Evolutionary conservation across 2,329 filamentous ascomycete species (phyloP).

Genomic region (Fusarium floridanum): DNA sequence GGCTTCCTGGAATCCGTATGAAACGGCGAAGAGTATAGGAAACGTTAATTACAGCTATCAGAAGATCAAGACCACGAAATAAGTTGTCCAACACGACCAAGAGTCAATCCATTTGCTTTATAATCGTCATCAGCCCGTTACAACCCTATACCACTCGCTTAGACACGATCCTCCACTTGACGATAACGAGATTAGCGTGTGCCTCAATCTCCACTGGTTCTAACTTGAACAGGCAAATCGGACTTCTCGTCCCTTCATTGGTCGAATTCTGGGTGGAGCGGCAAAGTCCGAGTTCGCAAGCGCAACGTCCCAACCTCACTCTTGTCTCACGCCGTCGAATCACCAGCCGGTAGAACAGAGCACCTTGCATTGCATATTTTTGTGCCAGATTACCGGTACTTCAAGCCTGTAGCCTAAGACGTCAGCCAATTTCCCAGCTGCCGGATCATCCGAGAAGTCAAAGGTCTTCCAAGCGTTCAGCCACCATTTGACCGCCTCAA

Average conservation of each 20-base stretch:
- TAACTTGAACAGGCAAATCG: conserved; percentile 31
- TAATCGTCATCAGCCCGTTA: not conserved
- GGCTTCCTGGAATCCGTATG: not conserved
- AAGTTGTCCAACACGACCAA: not conserved
- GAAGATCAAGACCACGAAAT: not conserved
- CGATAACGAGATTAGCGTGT: not conserved
- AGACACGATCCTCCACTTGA: not conserved
- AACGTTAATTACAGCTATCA: not conserved
- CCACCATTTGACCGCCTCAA: not conserved
- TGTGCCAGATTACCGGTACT: not conserved
- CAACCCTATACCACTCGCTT: not conserved
- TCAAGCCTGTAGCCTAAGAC: not conserved
- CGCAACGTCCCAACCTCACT: not conserved
- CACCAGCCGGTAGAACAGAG: not conserved
- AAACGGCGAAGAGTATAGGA: not conserved
- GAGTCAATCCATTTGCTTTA: not conserved
- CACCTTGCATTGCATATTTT: not conserved
- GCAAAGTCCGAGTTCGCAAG: not conserved
- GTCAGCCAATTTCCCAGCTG: not conserved
- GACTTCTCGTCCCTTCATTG: conserved; percentile 20
- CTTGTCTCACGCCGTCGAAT: not conserved
- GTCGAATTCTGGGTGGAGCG: not conserved
- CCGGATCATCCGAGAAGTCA: not conserved
- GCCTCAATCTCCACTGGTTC: not conserved
- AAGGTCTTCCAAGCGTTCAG: not conserved